These are phyloP conservation scores for Suhomyces kunorum DNA, from an alignment of 1,139 yeast species.

Conservation along the genomic window DNA sequence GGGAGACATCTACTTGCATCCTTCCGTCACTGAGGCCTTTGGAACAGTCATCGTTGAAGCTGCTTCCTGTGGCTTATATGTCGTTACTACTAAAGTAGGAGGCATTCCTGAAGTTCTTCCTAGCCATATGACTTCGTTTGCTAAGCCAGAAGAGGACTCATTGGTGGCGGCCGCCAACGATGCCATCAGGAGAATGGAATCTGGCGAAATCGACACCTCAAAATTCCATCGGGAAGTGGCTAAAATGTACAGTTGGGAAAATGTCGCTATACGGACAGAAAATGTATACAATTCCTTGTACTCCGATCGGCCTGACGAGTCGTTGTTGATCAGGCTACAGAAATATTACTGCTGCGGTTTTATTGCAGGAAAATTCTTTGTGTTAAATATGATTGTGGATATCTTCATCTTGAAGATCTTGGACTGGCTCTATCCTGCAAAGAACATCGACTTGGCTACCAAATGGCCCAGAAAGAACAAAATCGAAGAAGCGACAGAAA, in stretches of 20 bases:
- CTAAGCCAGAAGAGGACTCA: slow-evolving; percentile 80
- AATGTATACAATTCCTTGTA: slow-evolving; percentile 68
- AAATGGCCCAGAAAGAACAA: slow-evolving; percentile 66
- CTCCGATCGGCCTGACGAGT: slow-evolving; percentile 43
- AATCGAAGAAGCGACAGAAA: neutral
- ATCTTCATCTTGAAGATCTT: slow-evolving; percentile 61
- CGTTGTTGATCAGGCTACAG: slow-evolving; percentile 51
- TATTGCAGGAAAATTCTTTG: slow-evolving; percentile 83
- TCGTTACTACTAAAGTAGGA: slow-evolving; percentile 95
- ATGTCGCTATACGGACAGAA: slow-evolving; percentile 85
- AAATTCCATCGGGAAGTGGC: slow-evolving; percentile 76
- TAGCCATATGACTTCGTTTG: slow-evolving; percentile 87
- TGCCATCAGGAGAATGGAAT: slow-evolving; percentile 62
- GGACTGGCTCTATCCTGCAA: slow-evolving; percentile 71
- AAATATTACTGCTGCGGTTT: slow-evolving; percentile 74
- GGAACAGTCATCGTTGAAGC: slow-evolving; percentile 98
- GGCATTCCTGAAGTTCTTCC: slow-evolving; percentile 98
- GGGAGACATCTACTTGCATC: slow-evolving; percentile 93
- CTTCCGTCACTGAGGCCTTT: slow-evolving; percentile 94
- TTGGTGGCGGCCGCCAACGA: slow-evolving; percentile 65
- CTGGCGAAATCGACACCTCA: slow-evolving; percentile 66
- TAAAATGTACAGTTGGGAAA: slow-evolving; percentile 89
- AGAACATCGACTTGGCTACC: slow-evolving; percentile 64
- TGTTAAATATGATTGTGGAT: slow-evolving; percentile 78
- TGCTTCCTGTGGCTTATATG: slow-evolving; percentile 91